phyloP scores from a whole-genome alignment of 148 eudicot species.

The Camellia lanceoleosa region DNA sequence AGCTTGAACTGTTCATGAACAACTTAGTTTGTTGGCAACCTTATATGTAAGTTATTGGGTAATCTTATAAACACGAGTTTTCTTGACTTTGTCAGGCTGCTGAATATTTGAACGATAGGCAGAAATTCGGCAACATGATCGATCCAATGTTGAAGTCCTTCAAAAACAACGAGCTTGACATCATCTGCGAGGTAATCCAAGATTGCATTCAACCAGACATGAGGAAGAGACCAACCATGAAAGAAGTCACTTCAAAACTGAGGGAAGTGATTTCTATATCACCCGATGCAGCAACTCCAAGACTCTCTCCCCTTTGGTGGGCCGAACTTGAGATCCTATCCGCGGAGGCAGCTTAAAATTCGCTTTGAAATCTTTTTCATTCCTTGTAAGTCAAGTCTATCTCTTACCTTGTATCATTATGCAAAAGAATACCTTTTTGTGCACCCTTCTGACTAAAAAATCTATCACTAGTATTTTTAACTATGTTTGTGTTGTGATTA shows the following conservation, averaged over 20 bases:
- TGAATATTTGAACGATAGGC: constrained; percentile 43
- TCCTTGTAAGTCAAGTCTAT: constrained; percentile 1
- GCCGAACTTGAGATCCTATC: constrained; percentile 94
- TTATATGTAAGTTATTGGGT: background rate
- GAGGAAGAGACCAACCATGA: constrained; percentile 54
- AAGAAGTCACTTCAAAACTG: constrained; percentile 38
- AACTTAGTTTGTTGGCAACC: too few species aligned
- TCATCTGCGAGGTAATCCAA: constrained; percentile 57
- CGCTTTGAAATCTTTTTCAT: background rate
- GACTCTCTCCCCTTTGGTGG: constrained; percentile 97
- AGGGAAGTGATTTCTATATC: constrained; percentile 48
- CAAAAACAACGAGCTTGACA: constrained; percentile 62
- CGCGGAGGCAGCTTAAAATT: constrained; percentile 54
- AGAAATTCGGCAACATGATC: constrained; percentile 34
- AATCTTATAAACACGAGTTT: background rate
- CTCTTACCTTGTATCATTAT: background rate
- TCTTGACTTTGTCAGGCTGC: constrained; percentile 41
- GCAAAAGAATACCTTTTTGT: background rate
- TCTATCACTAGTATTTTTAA: background rate
- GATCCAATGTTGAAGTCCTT: constrained; percentile 64
- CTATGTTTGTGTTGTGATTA: constrained; percentile 7
- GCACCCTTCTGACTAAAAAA: background rate
- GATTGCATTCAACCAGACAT: constrained; percentile 54
- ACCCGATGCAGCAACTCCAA: constrained; percentile 73
- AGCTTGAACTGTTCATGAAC: too few species aligned